Evolutionary conservation across 306 rosid species (phyloP), one percentile per base, ranked within the genome.

Genomic region (Gastrolobium bilobum): DNA sequence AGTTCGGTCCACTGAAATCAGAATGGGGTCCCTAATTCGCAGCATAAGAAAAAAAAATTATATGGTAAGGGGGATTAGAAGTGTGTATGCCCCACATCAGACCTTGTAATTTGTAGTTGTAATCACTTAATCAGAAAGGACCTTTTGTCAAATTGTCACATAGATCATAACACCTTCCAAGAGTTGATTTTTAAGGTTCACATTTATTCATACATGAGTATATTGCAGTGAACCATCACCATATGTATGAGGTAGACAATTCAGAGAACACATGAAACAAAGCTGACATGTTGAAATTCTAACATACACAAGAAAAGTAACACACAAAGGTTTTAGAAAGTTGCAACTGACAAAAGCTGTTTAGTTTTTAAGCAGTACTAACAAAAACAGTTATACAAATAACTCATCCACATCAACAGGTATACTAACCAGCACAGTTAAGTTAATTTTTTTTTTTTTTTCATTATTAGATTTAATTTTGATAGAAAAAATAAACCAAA

Each of bases 21-120:
- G 96, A 95, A 87, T 93, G 99, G 72, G 97, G 98, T 61, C 99
- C 98, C 98, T 95, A 81, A 70, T 86, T 73, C 78, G 71, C 87
- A 82, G 73, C 80, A 79, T 54, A 82, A 80, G 52, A 68, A 66
- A 43, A 50, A 58, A 81, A 63, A 44, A 63, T 14, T 34, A 37
- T 67, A 37, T 58, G 59, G 29, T 29, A 62, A 62, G 43, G 10
- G 50, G 15, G 51, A 58, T 34, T 56, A 52, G 42, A 63, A 68
- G 26, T 3, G 26, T 69, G 53, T 48, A 74, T 38, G 54, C 44
- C 57, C 62, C 39, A 68, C 60, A 47, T 57, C 60, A 70, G 62
- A 75, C 38, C 65, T 11, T 33, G 74, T 58, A 56, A n/a, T 62
- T 43, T 54, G 60, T 14, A 71, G 56, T 7, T 64, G 51, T 58